phyloP scores from a whole-genome alignment of 352 stramenopile genomes.

The Globisporangium middletonii region DNA sequence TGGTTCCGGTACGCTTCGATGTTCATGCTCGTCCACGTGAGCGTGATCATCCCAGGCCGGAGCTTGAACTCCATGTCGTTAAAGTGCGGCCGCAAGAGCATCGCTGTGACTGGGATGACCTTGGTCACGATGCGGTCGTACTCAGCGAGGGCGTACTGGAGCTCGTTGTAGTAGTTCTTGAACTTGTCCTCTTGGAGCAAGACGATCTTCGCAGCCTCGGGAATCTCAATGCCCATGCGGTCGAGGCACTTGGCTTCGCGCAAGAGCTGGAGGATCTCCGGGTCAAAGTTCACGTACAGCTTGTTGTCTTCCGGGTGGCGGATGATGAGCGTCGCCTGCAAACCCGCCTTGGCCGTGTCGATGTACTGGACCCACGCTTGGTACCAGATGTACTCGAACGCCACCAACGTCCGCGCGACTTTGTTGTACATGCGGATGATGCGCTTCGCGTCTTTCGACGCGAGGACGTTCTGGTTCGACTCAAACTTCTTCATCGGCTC shows the following conservation, averaged over 20 bases:
- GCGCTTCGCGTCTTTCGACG: conserved; percentile 95
- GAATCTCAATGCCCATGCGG: conserved; percentile 98
- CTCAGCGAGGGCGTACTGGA: conserved; percentile 95
- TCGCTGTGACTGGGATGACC: conserved; percentile 97
- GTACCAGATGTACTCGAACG: conserved; percentile 99
- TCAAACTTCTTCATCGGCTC: conserved; percentile 99
- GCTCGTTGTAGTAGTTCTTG: conserved; percentile 98
- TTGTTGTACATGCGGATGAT: conserved; percentile 99
- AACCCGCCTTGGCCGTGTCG: conserved; percentile 95
- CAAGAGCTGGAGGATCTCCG: conserved; percentile 97
- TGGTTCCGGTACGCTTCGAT: conserved; percentile 97
- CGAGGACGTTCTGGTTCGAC: conserved; percentile 96
- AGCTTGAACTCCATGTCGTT: conserved; percentile 99
- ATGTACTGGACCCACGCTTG: conserved; percentile 98
- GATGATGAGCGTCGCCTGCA: conserved; percentile 98
- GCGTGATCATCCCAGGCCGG: conserved; percentile 97
- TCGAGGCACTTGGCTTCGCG: conserved; percentile 97
- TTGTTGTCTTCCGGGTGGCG: conserved; percentile 97
- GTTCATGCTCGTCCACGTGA: conserved; percentile 99
- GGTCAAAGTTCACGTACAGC: conserved; percentile 99
- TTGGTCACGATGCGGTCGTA: conserved; percentile 97
- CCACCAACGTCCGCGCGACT: conserved; percentile 95
- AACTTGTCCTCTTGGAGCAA: conserved; percentile 98
- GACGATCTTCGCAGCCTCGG: conserved; percentile 96
- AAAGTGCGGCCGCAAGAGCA: conserved; percentile 95